Evolutionary conservation across 2,329 filamentous ascomycete species (phyloP).

Genomic region (Ceratocystis cubensis): DNA sequence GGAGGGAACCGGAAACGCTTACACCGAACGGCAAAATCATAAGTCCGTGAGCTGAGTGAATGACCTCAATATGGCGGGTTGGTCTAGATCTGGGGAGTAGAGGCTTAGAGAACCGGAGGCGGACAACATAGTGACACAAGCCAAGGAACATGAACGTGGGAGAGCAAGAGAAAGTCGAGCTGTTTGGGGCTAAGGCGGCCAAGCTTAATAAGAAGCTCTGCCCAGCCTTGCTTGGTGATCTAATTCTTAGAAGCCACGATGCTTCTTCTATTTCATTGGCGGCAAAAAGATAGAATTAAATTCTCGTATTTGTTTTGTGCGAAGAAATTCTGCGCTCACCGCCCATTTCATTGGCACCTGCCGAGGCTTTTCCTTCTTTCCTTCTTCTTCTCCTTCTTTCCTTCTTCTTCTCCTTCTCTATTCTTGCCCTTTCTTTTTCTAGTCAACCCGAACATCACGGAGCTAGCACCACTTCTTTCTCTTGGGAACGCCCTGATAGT

Average conservation of each 20-base stretch:
- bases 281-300: not conserved
- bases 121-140: not conserved
- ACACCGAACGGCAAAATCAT: conserved; percentile 1
- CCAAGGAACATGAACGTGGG: not conserved
- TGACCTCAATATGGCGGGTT: not conserved
- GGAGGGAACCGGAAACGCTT: conserved; percentile 4
- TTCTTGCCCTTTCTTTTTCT: not conserved
- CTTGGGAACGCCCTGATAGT: not conserved
- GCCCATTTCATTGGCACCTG: not conserved
- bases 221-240: not conserved
- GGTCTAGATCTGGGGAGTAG: not conserved
- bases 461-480: not conserved
- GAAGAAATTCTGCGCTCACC: not conserved
- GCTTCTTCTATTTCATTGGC: too few species aligned
- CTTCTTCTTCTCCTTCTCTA: too few species aligned
- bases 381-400: not conserved
- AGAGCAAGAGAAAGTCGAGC: not conserved
- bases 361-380: not conserved
- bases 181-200: not conserved
- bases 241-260: too few species aligned
- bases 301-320: not conserved
- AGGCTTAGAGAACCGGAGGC: not conserved
- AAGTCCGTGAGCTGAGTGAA: not conserved
- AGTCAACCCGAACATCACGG: not conserved
- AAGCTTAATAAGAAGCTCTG: not conserved